Percentiles rank a stretch among this genome's conserved stretches.
phyloP scores from a whole-genome alignment of 2,329 filamentous ascomycete genomes.

The Chalara sp. region DNA sequence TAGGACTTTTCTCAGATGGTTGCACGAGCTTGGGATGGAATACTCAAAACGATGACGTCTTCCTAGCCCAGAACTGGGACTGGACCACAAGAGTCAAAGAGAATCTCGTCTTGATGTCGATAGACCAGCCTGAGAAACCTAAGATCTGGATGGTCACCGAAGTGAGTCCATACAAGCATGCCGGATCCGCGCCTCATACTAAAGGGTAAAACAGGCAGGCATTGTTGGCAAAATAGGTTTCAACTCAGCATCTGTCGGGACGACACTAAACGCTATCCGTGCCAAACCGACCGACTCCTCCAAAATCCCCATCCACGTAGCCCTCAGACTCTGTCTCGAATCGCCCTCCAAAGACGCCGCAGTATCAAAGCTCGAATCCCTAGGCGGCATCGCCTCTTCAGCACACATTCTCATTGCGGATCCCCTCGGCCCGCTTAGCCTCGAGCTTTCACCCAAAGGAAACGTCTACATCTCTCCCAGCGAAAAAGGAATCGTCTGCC shows the following conservation, averaged over 20 bases:
- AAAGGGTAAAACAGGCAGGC: slow-evolving; percentile 12
- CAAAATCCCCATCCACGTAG: slow-evolving; percentile 47
- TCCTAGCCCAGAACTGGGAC: slow-evolving; percentile 22
- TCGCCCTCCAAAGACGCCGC: slow-evolving; percentile 37
- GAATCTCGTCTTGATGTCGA: slow-evolving; percentile 13
- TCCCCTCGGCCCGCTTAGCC: slow-evolving; percentile 23
- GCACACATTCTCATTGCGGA: slow-evolving; percentile 50
- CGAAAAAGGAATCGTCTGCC: slow-evolving; percentile 16
- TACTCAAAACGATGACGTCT: slow-evolving; percentile 19
- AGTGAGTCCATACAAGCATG: slow-evolving; percentile 16
- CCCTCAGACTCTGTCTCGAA: slow-evolving; percentile 45
- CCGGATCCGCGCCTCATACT: background rate
- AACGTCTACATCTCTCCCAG: slow-evolving; percentile 18
- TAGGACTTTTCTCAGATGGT: slow-evolving; percentile 41
- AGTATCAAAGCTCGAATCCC: slow-evolving; percentile 32
- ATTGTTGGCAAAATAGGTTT: slow-evolving; percentile 43
- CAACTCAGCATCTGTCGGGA: slow-evolving; percentile 46
- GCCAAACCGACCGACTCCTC: slow-evolving; percentile 39
- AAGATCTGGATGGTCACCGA: slow-evolving; percentile 18
- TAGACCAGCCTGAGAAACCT: slow-evolving; percentile 9
- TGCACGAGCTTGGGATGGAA: slow-evolving; percentile 39
- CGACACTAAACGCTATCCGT: slow-evolving; percentile 48
- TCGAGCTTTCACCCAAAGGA: slow-evolving; percentile 37
- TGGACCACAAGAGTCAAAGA: slow-evolving; percentile 14
- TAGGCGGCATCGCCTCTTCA: slow-evolving; percentile 45